A percentile compares a stretch with the other conserved stretches of the same genome.
Conservation (phyloP, 2,329 filamentous ascomycete genomes). For the Alternaria atra region DNA sequence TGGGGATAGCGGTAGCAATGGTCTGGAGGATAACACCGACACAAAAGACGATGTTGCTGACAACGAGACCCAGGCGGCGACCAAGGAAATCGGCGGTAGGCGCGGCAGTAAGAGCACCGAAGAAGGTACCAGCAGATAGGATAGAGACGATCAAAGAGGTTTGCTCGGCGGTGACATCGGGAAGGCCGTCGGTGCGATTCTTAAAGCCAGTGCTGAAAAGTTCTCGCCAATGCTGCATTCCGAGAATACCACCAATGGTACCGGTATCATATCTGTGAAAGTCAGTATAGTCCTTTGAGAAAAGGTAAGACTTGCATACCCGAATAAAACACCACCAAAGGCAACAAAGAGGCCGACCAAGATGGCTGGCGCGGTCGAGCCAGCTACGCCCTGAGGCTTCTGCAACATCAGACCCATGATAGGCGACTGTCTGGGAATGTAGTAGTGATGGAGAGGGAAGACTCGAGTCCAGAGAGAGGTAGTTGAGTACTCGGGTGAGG, state of each 20-base stretch:
- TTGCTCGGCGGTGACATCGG: slow-evolving; percentile 56
- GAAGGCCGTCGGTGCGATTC: slow-evolving; percentile 51
- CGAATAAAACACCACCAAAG: slow-evolving; percentile 56
- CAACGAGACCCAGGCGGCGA: slow-evolving; percentile 68
- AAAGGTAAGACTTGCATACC: slow-evolving; percentile 34
- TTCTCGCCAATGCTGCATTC: slow-evolving; percentile 72
- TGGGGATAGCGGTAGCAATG: slow-evolving; percentile 43
- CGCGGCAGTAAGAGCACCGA: slow-evolving; percentile 76
- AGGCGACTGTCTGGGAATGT: slow-evolving; percentile 16
- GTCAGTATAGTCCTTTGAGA: slow-evolving; percentile 15
- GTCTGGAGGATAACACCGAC: slow-evolving; percentile 54
- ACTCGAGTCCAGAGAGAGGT: slow-evolving; percentile 8
- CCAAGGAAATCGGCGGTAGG: slow-evolving; percentile 72
- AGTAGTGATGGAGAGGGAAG: slow-evolving; percentile 5
- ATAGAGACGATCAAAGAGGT: slow-evolving; percentile 81
- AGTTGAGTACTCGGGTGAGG: slow-evolving; percentile 18
- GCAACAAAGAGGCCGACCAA: slow-evolving; percentile 56
- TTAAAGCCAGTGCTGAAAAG: slow-evolving; percentile 63
- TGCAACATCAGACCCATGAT: slow-evolving; percentile 57
- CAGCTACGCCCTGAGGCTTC: slow-evolving; percentile 78
- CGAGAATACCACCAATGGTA: slow-evolving; percentile 68
- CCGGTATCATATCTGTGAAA: slow-evolving; percentile 48
- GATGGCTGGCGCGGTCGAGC: slow-evolving; percentile 55
- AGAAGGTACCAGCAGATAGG: slow-evolving; percentile 80
- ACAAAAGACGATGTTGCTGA: slow-evolving; percentile 48